A percentile compares a stretch with the other conserved stretches of the same genome.
phyloP scores from a whole-genome alignment of 2,329 filamentous ascomycete genomes.

The Hysterium pulicare region DNA sequence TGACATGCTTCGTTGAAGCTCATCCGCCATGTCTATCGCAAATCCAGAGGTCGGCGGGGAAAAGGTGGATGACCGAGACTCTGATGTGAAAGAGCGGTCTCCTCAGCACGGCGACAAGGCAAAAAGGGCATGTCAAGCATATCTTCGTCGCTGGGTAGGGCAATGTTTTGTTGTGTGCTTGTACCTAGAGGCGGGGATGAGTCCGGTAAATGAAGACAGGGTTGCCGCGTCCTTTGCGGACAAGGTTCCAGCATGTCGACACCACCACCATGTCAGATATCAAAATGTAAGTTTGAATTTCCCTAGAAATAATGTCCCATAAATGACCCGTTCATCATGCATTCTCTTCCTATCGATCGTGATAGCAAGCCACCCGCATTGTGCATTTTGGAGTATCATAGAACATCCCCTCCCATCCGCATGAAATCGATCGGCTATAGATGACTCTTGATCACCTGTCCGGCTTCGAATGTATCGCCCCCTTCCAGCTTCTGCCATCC shows the following conservation, averaged over 20 bases:
- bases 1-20: slow-evolving; percentile 52
- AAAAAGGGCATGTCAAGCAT: neutral
- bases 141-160: neutral
- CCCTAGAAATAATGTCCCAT: too few species aligned
- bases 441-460: slow-evolving; percentile 53
- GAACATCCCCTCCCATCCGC: neutral
- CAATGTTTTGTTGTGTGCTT: too few species aligned
- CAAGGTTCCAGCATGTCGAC: too few species aligned
- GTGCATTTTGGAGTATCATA: too few species aligned
- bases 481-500: slow-evolving; percentile 82
- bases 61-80: neutral
- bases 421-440: slow-evolving; percentile 15
- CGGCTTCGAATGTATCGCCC: slow-evolving; percentile 66
- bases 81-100: neutral
- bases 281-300: too few species aligned
- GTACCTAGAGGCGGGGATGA: too few species aligned
- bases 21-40: slow-evolving; percentile 23
- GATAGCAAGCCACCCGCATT: too few species aligned
- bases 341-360: too few species aligned
- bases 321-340: too few species aligned
- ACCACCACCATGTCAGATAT: too few species aligned
- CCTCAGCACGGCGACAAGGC: neutral
- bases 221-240: too few species aligned
- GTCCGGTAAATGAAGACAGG: too few species aligned
- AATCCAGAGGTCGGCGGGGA: neutral